A percentile compares a stretch with the other conserved stretches of the same genome.
Evolutionary conservation across 2,329 filamentous ascomycete genomes (phyloP).

Genomic region (Colletotrichum cordylinicola): DNA sequence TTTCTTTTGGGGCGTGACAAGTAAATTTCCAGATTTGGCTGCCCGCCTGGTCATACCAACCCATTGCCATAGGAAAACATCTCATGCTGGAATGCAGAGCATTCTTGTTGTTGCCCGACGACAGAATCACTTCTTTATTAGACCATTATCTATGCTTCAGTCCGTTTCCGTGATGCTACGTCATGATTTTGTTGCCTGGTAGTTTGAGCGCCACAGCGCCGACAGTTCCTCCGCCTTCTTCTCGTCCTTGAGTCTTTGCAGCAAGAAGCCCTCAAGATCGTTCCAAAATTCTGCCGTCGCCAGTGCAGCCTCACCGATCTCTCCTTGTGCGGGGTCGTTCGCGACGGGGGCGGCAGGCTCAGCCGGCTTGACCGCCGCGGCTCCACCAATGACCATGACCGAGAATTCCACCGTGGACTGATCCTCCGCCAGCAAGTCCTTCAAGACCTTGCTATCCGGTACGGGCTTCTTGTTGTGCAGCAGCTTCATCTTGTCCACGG

Average conservation of each 20-base stretch:
- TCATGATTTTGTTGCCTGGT: constrained; percentile 56
- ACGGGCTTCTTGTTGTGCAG: constrained; percentile 88
- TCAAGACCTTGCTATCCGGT: constrained; percentile 76
- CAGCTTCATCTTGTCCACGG: constrained; percentile 83
- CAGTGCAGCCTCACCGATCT: constrained; percentile 56
- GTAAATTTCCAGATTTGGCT: constrained; percentile 36
- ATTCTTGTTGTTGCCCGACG: constrained; percentile 26
- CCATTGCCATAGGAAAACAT: constrained; percentile 30
- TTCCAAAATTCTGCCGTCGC: constrained; percentile 81
- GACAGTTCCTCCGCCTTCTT: constrained; percentile 67
- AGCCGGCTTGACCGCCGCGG: constrained; percentile 49
- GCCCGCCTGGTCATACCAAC: constrained; percentile 36
- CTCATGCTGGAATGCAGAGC: constrained; percentile 33
- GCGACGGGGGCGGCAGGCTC: constrained; percentile 41
- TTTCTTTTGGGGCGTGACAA: constrained; percentile 33
- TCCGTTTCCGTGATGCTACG: not conserved
- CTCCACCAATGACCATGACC: constrained; percentile 86
- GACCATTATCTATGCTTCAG: constrained; percentile 10
- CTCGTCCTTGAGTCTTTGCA: constrained; percentile 79
- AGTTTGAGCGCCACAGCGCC: constrained; percentile 73
- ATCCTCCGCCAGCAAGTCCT: constrained; percentile 70
- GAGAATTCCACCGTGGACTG: constrained; percentile 72
- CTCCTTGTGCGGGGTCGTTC: constrained; percentile 19
- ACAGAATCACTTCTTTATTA: constrained; percentile 20
- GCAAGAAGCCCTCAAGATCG: constrained; percentile 82